Evolutionary conservation across 1,139 yeast genomes (phyloP).

Genomic region (Yamadazyma trypodendri): DNA sequence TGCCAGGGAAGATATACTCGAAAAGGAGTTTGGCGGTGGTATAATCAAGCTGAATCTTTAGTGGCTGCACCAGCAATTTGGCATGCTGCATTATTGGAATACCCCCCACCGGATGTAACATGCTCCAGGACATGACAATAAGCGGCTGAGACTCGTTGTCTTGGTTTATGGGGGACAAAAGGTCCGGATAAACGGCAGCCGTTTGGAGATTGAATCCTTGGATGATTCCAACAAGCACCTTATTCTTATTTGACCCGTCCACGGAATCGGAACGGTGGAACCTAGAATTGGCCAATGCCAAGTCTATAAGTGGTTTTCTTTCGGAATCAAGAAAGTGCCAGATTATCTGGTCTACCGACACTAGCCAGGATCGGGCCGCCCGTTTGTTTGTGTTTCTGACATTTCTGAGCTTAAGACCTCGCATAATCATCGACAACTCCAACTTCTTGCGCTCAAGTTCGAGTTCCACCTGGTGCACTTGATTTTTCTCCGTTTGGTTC

Average conservation of each 20-base stretch:
- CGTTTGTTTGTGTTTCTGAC: conserved; percentile 26
- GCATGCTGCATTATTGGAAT: conserved; percentile 57
- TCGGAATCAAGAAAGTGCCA: conserved; percentile 67
- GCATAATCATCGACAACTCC: conserved; percentile 65
- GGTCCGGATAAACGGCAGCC: conserved; percentile 66
- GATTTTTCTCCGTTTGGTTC: conserved; percentile 23
- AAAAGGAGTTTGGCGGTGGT: conserved; percentile 60
- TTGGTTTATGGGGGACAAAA: conserved; percentile 54
- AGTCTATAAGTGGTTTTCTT: conserved; percentile 66
- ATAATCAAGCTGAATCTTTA: conserved; percentile 72
- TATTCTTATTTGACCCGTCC: conserved; percentile 59
- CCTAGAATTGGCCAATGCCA: conserved; percentile 62
- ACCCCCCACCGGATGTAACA: conserved; percentile 84
- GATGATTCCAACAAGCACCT: conserved; percentile 58
- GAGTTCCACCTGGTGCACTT: conserved; percentile 45
- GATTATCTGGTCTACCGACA: conserved; percentile 62
- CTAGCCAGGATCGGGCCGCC: conserved; percentile 33
- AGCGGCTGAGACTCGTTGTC: conserved; percentile 28
- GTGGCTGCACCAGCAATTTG: conserved; percentile 59
- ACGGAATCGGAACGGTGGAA: conserved; percentile 59
- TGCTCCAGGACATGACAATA: conserved; percentile 64
- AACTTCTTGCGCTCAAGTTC: conserved; percentile 57
- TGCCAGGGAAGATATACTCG: conserved; percentile 63
- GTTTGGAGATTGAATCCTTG: conserved; percentile 69
- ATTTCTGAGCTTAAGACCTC: conserved; percentile 58